Evolutionary conservation across 2,329 filamentous ascomycete genomes (phyloP), one percentile per base, ranked within the genome.

Genomic region (Aspergillus felis): DNA sequence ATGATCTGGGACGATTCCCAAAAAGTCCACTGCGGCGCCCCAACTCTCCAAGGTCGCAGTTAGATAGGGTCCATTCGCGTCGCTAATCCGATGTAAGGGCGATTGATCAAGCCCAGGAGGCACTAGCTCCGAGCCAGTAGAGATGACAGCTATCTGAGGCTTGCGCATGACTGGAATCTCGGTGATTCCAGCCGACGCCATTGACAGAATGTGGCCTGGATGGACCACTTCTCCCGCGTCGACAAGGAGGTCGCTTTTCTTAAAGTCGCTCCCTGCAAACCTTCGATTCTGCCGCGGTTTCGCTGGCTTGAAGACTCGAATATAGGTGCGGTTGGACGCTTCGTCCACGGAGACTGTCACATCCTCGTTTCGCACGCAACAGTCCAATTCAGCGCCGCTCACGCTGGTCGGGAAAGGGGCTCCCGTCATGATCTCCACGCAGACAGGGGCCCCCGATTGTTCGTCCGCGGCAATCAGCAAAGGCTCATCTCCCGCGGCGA

Each of bases 391-490:
- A 12, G 52, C 22, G 1, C 46, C 24, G 5, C 24, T 22, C 9
- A 29, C 8, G 2, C 49, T 49, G 57, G 61, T 14, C 56, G 69
- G 68, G 51, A 72, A 72, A 6, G 57, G 59, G 2, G 66, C 68
- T 12, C 69, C 69, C 3, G 68, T 71, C 68, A 70, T 71, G 35
- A 72, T 69, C 55, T 71, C 66, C 25, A 68, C 61, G 46, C 68
- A 71, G 12, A 60, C 55, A 28, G 55, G 56, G 2, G 52, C 20
- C 2, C 55, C 55, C 22, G n/a, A 49, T 22, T 49, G 42, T 17
- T 42, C 32, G 3, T 28, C 42, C 9, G 48, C 12, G 17, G 61
- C 41, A 7, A 28, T 49, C 29, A 62, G 22, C 9, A 38, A 38
- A 17, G 58, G 56, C 17, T 44, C 35, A 38, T 66, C 62, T 2